Base-by-base conservation (phyloP, 139 green algal genomes). In the Micractinium sp. region DNA sequence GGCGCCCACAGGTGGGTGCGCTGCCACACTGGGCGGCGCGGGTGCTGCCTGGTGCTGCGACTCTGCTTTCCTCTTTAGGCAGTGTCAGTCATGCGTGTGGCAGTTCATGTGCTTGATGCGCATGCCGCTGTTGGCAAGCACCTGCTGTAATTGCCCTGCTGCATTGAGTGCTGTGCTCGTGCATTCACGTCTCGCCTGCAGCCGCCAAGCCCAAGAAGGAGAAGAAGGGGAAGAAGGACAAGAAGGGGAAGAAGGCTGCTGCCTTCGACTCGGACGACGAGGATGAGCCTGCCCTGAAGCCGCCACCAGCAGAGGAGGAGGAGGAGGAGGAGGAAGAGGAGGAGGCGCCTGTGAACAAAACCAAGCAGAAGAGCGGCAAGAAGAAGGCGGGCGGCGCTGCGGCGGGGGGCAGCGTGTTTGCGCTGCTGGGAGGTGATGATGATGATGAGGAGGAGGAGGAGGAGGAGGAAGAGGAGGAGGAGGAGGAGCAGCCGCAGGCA, bases 191-290 rank as follows among this genome's bases (percentile, higher is more conserved):
- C 39, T 61, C 16, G 2, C 41, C 39, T 25, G 27, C 56, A 27
- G 73, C 69, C 74, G 75, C 67, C 39, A 94, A 94, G 90, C 74
- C 74, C 74, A 92, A 90, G 75, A 93, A 91, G 67, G 83, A 87
- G 66, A 87, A 80, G 67, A 87, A 87, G 83, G 60, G 35, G 16
- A 87, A 87, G 63, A 95, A 95, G 82, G 85, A 81, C 47, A 93
- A 94, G 85, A 97, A 96, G 89, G 93, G 95, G 80, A 95, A 95
- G 90, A 95, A 95, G 25, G 82, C 82, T 1, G 85, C 73, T 23
- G 87, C 75, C 25, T 94, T 94, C 79, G 87, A 92, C 83, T 89
- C 71, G 23, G 95, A 97, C 39, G 94, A 95, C 39, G 94, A 95
- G 5, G 90, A 91, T 15, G 86, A 92, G 33, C 81, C 87, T 69